phyloP scores from a whole-genome alignment of 164 flowering plant genomes.

The Saururus chinensis region DNA sequence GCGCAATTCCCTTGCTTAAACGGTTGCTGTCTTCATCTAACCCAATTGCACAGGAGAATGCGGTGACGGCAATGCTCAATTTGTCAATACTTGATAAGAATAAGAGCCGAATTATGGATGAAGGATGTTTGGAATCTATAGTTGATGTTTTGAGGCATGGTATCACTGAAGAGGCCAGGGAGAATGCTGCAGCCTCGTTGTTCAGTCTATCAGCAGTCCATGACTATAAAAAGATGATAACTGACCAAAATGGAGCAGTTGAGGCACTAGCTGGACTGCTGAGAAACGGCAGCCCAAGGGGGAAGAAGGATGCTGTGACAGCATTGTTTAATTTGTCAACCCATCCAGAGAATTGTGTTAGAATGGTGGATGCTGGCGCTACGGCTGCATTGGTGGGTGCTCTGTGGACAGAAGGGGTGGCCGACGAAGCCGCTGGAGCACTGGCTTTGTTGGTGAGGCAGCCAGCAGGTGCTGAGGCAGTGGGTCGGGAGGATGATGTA shows the following conservation, averaged over 20 bases:
- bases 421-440: conserved; percentile 92
- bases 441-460: conserved; percentile 73
- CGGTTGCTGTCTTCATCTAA: conserved; percentile 46
- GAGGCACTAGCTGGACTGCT: conserved; percentile 57
- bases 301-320: conserved; percentile 87
- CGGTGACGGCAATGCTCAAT: conserved; percentile 91
- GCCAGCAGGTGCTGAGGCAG: conserved; percentile 63
- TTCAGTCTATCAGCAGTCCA: conserved; percentile 92
- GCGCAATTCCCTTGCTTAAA: conserved; percentile 81
- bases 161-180: conserved; percentile 65
- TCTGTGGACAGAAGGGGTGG: conserved; percentile 55
- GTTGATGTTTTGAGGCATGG: conserved; percentile 69
- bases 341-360: conserved; percentile 50
- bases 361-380: conserved; percentile 71
- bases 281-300: conserved; percentile 54
- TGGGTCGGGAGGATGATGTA: conserved; percentile 54
- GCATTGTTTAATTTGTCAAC: conserved; percentile 84
- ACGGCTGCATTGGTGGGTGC: conserved; percentile 52
- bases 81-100: conserved; percentile 80
- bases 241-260: conserved; percentile 60
- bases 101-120: conserved; percentile 67
- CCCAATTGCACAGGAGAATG: conserved; percentile 75
- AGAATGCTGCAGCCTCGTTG: conserved; percentile 94
- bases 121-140: conserved; percentile 60
- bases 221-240: conserved; percentile 72